These are phyloP conservation scores for Marasmius tenuissimus DNA, from an alignment of 1,284 basidiomycete genomes.

Conservation along the genomic window DNA sequence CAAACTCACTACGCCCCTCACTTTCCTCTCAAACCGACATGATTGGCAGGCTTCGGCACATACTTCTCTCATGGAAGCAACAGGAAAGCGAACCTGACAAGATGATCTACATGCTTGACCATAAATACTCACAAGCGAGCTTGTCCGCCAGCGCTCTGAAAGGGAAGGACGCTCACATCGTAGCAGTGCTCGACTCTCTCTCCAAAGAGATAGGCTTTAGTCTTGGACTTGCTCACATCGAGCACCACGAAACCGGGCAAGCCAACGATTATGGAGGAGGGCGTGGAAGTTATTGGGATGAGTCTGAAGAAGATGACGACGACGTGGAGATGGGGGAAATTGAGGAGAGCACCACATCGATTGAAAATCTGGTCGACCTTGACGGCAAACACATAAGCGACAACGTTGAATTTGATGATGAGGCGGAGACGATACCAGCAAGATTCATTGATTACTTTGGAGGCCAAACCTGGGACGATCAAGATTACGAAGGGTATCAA, in stretches of 20 bases:
- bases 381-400: background rate
- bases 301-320: slow-evolving; percentile 18
- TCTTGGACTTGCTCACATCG: slow-evolving; percentile 36
- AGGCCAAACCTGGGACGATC: background rate
- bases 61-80: slow-evolving; percentile 31
- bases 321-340: slow-evolving; percentile 11
- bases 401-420: background rate
- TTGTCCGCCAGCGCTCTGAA: slow-evolving; percentile 24
- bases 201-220: slow-evolving; percentile 27
- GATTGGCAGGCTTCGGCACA: slow-evolving; percentile 17
- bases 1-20: slow-evolving; percentile 7
- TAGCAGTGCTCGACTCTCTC: slow-evolving; percentile 22
- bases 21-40: slow-evolving; percentile 6
- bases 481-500: background rate
- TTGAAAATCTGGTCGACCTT: background rate
- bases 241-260: slow-evolving; percentile 31
- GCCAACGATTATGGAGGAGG: slow-evolving; percentile 27
- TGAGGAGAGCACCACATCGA: background rate
- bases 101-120: slow-evolving; percentile 28
- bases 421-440: background rate
- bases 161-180: slow-evolving; percentile 30
- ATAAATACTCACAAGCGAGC: slow-evolving; percentile 28
- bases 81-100: slow-evolving; percentile 16
- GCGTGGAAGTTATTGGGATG: slow-evolving; percentile 3
- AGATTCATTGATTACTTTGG: background rate